phyloP scores from a whole-genome alignment of 2,329 filamentous ascomycete genomes.

The Xylaria sp. region DNA sequence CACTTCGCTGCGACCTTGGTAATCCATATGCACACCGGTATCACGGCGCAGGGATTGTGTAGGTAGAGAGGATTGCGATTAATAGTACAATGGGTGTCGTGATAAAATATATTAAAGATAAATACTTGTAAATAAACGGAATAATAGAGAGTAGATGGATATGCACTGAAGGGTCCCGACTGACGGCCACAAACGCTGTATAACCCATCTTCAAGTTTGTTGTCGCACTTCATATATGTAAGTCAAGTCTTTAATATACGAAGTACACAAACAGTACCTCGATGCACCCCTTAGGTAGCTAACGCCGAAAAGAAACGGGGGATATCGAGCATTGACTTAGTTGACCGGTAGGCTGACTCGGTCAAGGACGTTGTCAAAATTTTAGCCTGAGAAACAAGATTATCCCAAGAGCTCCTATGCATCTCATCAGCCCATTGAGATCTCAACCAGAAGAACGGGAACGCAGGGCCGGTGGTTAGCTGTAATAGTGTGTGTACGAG shows the following conservation, averaged over 20 bases:
- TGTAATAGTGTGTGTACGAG: not conserved
- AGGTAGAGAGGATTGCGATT: not conserved
- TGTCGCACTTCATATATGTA: not conserved
- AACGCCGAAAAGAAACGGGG: not conserved
- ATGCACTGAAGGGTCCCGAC: not conserved
- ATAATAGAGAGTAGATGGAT: not conserved
- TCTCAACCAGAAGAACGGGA: slow-evolving; percentile 11
- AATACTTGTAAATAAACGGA: not conserved
- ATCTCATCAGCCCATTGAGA: slow-evolving; percentile 1
- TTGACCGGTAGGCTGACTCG: slow-evolving; percentile 3
- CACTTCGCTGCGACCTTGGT: slow-evolving; percentile 10
- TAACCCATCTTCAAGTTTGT: not conserved
- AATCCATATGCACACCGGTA: not conserved
- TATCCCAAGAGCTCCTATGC: slow-evolving; percentile 7
- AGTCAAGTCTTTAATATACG: not conserved
- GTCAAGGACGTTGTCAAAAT: slow-evolving; percentile 1
- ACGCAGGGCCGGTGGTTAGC: slow-evolving; percentile 11
- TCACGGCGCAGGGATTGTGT: not conserved
- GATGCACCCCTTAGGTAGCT: not conserved
- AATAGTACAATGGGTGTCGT: not conserved
- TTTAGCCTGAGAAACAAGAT: not conserved
- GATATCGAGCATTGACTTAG: not conserved
- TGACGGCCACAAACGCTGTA: slow-evolving; percentile 7
- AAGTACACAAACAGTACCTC: not conserved
- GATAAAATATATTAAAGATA: not conserved